phyloP scores from a whole-genome alignment of 352 stramenopile genomes.

The Phytophthora pini region DNA sequence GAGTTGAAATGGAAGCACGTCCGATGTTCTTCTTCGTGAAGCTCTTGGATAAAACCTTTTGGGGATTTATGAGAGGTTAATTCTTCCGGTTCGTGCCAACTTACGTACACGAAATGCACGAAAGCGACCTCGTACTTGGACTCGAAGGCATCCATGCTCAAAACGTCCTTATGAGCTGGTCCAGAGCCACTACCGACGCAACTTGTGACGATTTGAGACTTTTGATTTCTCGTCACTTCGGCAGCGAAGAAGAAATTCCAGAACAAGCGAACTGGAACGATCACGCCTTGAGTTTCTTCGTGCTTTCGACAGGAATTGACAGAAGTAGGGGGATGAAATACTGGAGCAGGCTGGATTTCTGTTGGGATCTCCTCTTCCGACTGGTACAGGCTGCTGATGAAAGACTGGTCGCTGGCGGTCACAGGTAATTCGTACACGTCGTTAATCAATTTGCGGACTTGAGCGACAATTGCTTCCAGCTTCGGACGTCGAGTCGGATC shows the following conservation, averaged over 20 bases:
- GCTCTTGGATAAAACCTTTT: slow-evolving; percentile 29
- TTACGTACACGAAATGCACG: slow-evolving; percentile 63
- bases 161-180: slow-evolving; percentile 29
- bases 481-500: slow-evolving; percentile 32
- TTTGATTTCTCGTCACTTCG: slow-evolving; percentile 3
- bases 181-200: slow-evolving; percentile 8
- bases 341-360: not conserved
- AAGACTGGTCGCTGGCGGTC: slow-evolving; percentile 31
- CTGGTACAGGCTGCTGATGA: slow-evolving; percentile 14
- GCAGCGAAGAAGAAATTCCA: slow-evolving; percentile 62
- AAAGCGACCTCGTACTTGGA: slow-evolving; percentile 46
- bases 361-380: not conserved
- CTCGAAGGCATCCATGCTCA: slow-evolving; percentile 45
- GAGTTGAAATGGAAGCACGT: slow-evolving; percentile 43
- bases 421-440: slow-evolving; percentile 37
- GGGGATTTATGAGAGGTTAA: not conserved
- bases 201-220: slow-evolving; percentile 6
- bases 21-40: slow-evolving; percentile 46
- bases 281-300: slow-evolving; percentile 8
- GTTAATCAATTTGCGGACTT: slow-evolving; percentile 34
- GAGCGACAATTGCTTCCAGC: slow-evolving; percentile 20
- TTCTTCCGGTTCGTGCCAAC: slow-evolving; percentile 32
- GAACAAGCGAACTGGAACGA: slow-evolving; percentile 45
- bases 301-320: slow-evolving; percentile 7
- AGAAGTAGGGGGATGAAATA: slow-evolving; percentile 3